Evolutionary conservation across 129 eudicot species (phyloP).

Genomic region (Helianthus annuus): DNA sequence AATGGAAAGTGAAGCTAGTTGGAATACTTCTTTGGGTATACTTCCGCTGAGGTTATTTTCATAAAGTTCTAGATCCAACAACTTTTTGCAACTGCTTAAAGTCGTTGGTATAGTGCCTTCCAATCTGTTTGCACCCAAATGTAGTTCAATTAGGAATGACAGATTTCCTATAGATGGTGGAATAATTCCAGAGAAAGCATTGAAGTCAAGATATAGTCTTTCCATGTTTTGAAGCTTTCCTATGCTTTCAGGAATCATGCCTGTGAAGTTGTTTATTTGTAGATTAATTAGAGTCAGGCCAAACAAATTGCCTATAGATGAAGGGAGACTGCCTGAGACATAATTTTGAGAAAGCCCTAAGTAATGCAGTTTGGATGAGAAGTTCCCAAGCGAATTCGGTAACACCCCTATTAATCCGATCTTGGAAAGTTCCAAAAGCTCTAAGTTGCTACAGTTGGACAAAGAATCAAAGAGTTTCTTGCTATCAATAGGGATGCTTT

Average conservation of each 20-base stretch:
- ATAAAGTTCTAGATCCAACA: background rate
- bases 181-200: constrained; percentile 10
- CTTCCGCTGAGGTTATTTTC: constrained; percentile 19
- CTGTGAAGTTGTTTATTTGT: background rate
- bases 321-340: constrained; percentile 8
- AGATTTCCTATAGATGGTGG: constrained; percentile 26
- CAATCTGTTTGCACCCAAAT: constrained; percentile 7
- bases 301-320: constrained; percentile 11
- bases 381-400: constrained; percentile 26
- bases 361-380: constrained; percentile 1
- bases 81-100: constrained; percentile 17
- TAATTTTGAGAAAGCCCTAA: background rate
- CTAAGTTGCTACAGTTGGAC: constrained; percentile 14
- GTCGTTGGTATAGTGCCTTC: constrained; percentile 27
- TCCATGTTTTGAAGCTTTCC: constrained; percentile 6
- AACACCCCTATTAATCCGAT: constrained; percentile 24
- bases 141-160: background rate
- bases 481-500: background rate
- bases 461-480: constrained; percentile 21
- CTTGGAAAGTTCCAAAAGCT: background rate
- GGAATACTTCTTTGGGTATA: constrained; percentile 24
- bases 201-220: background rate
- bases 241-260: constrained; percentile 18
- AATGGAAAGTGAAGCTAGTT: constrained; percentile 21
- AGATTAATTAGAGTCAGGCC: background rate